These are phyloP conservation scores for Austroboletus eburneus DNA, from an alignment of 768 basidiomycete species.

Conservation along the genomic window DNA sequence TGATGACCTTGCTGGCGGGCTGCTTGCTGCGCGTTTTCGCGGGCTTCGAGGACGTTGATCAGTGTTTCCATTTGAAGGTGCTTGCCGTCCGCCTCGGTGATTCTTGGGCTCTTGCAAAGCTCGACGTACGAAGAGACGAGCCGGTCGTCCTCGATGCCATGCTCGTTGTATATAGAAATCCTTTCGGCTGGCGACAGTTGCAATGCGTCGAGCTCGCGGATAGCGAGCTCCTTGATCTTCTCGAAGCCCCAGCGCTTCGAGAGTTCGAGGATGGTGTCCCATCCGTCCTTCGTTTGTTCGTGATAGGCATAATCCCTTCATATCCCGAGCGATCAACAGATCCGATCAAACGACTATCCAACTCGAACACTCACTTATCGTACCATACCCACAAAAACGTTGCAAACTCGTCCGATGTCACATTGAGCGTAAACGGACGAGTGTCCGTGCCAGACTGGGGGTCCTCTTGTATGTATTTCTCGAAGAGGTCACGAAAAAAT, in stretches of 20 bases:
- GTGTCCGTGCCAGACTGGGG: slow-evolving; percentile 34
- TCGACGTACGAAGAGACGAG: slow-evolving; percentile 51
- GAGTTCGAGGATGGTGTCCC: slow-evolving; percentile 53
- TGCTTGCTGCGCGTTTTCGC: slow-evolving; percentile 45
- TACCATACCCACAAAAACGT: slow-evolving; percentile 59
- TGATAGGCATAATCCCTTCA: slow-evolving; percentile 52
- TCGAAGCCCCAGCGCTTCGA: slow-evolving; percentile 53
- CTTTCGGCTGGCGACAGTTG: slow-evolving; percentile 46
- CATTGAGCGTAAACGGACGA: slow-evolving; percentile 42
- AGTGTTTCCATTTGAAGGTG: slow-evolving; percentile 54
- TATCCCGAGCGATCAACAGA: not conserved
- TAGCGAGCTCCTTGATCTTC: slow-evolving; percentile 46
- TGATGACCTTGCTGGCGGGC: slow-evolving; percentile 26
- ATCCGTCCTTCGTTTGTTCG: slow-evolving; percentile 45
- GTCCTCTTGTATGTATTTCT: slow-evolving; percentile 24
- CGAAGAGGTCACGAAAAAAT: slow-evolving; percentile 37
- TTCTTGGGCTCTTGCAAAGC: slow-evolving; percentile 45
- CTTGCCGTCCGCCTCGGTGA: slow-evolving; percentile 45
- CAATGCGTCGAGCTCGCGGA: slow-evolving; percentile 52
- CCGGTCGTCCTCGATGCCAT: slow-evolving; percentile 45
- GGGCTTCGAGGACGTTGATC: slow-evolving; percentile 48
- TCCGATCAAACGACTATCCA: not conserved
- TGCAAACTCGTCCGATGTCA: slow-evolving; percentile 42
- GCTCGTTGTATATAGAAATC: slow-evolving; percentile 52
- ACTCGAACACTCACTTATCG: slow-evolving; percentile 37